Percentiles rank a stretch among this genome's conserved stretches.
Evolutionary conservation across 1,139 yeast genomes (phyloP).

Genomic region (Hanseniaspora sp.): DNA sequence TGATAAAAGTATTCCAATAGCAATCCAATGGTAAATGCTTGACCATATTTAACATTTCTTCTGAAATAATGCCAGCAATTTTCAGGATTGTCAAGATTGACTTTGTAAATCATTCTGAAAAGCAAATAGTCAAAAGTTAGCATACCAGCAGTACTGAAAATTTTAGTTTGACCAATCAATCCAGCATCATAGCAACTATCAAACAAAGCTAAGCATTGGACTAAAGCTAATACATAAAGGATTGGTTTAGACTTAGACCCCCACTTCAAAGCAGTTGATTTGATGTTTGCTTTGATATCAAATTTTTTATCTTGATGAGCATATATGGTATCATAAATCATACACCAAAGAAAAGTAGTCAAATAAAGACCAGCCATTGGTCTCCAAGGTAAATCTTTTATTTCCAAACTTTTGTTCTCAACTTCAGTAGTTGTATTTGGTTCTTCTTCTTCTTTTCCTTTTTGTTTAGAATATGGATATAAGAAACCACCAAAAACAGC

Average conservation of each 20-base stretch:
- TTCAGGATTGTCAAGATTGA: constrained; percentile 65
- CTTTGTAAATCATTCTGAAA: constrained; percentile 53
- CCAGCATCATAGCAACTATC: constrained; percentile 74
- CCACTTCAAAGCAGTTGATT: constrained; percentile 93
- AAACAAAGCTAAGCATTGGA: constrained; percentile 54
- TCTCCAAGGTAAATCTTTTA: constrained; percentile 58
- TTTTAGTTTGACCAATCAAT: constrained; percentile 66
- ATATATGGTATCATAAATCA: constrained; percentile 90
- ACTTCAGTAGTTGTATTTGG: neutral
- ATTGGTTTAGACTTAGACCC: constrained; percentile 65
- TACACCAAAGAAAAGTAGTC: constrained; percentile 81
- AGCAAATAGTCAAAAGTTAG: constrained; percentile 60
- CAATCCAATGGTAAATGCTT: constrained; percentile 66
- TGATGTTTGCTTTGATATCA: constrained; percentile 81
- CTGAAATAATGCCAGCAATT: constrained; percentile 76
- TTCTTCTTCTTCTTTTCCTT: neutral
- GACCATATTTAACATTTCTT: constrained; percentile 71
- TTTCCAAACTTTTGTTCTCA: constrained; percentile 1
- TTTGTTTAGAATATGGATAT: neutral
- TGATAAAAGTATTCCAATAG: constrained; percentile 51
- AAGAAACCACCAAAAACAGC: constrained; percentile 44
- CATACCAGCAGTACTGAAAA: constrained; percentile 38
- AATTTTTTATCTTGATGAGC: constrained; percentile 94
- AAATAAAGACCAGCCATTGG: constrained; percentile 70
- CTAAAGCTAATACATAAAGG: constrained; percentile 48